Evolutionary conservation across 2,329 filamentous ascomycete species (phyloP).

Genomic region (Cordyceps militaris): DNA sequence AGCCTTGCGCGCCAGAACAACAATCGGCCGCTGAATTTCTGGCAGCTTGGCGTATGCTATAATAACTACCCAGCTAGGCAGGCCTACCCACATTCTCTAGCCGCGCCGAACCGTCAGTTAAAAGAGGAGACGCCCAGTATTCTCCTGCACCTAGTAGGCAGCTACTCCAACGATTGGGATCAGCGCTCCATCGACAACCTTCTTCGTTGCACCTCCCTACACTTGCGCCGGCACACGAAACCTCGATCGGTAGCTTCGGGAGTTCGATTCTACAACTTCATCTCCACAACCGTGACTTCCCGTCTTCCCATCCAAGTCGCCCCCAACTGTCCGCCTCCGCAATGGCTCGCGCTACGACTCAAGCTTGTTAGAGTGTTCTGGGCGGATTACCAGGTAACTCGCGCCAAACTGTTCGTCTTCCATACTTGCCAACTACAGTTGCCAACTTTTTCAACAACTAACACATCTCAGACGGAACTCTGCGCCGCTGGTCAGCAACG

Average conservation of each 20-base stretch:
- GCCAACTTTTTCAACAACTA: not conserved
- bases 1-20: not conserved
- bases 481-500: not conserved
- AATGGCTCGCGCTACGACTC: constrained; percentile 3
- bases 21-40: not conserved
- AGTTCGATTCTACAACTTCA: not conserved
- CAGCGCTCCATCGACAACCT: constrained; percentile 1
- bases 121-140: not conserved
- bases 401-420: not conserved
- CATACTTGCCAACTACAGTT: not conserved
- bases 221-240: not conserved
- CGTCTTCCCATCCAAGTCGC: not conserved
- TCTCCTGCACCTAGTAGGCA: not conserved
- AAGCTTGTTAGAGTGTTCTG: constrained; percentile 5
- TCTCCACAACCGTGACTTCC: not conserved
- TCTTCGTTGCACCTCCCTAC: not conserved
- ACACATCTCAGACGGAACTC: not conserved
- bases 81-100: not conserved
- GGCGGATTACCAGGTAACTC: not conserved
- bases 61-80: not conserved
- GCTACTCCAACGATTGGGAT: constrained; percentile 2
- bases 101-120: not conserved
- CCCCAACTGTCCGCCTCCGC: not conserved
- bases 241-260: not conserved
- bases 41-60: not conserved